Conservation (phyloP, 441 rosid genomes). For the Populus hybrid region DNA sequence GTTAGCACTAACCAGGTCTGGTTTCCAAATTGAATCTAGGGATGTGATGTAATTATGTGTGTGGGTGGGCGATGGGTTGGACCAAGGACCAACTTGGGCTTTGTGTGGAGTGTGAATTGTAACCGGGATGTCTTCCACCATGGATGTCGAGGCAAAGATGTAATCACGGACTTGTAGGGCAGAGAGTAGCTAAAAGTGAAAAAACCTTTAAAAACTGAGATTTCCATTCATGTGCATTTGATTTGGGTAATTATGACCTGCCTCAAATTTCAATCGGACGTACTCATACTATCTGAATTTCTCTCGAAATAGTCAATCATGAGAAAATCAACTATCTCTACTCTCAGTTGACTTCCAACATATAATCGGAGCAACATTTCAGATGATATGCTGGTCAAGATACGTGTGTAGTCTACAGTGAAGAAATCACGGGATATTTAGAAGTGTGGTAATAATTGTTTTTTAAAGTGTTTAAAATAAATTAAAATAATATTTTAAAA, state of each 20-base stretch:
- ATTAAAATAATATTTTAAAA: too few relatives aligned
- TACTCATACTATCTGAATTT: conserved; percentile 6
- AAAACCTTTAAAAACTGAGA: not conserved
- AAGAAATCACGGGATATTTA: too few relatives aligned
- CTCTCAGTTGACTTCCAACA: conserved; percentile 8
- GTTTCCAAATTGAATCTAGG: not conserved
- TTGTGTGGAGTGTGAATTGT: conserved; percentile 29
- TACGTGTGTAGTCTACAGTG: not conserved
- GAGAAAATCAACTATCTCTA: not conserved
- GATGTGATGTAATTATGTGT: not conserved
- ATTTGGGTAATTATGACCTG: conserved; percentile 22
- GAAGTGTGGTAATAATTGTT: too few relatives aligned
- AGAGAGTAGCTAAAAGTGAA: not conserved
- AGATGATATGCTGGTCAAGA: conserved; percentile 14
- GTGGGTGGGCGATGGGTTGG: conserved; percentile 35
- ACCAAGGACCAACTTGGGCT: conserved; percentile 29
- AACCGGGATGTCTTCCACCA: conserved; percentile 27
- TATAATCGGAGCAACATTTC: not conserved
- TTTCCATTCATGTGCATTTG: conserved; percentile 24
- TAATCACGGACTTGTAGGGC: conserved; percentile 21
- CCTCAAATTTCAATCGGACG: conserved; percentile 13
- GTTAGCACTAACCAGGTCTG: too few relatives aligned
- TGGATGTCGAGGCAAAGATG: conserved; percentile 13
- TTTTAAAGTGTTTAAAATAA: too few relatives aligned
- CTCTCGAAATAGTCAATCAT: conserved; percentile 13